These are phyloP conservation scores for Fusarium multiceps DNA, from an alignment of 2,329 filamentous ascomycete genomes.

Conservation along the genomic window DNA sequence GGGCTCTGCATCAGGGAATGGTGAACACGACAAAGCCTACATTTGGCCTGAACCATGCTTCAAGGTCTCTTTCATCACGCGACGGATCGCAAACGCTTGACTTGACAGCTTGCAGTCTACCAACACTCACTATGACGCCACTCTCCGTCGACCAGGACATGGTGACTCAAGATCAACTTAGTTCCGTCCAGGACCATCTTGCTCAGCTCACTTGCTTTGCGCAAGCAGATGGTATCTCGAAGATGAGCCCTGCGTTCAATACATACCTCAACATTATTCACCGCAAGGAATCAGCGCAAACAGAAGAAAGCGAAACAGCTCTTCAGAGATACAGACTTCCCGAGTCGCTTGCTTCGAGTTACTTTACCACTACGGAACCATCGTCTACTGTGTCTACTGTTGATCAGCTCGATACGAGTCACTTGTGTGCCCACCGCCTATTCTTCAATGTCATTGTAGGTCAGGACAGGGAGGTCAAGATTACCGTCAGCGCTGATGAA, in stretches of 20 bases:
- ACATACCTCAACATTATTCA: conserved; percentile 22
- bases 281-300: accelerated
- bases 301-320: accelerated
- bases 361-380: conserved; percentile 2
- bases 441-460: conserved; percentile 8
- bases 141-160: background rate
- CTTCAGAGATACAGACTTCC: conserved; percentile 9
- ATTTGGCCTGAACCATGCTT: conserved; percentile 25
- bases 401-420: background rate
- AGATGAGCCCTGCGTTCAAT: background rate
- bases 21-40: background rate
- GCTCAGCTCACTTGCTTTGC: conserved; percentile 14
- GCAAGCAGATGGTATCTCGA: background rate
- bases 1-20: background rate
- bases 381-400: background rate
- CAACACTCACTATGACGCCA: conserved; percentile 11
- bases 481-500: background rate
- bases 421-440: background rate
- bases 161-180: background rate
- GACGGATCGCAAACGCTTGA: conserved; percentile 11
- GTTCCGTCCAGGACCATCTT: conserved; percentile 5
- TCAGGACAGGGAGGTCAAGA: background rate
- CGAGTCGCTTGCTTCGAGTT: conserved; percentile 10
- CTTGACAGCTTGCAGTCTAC: conserved; percentile 1
- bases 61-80: conserved; percentile 3